These are phyloP conservation scores for Leccinum subgranulosum DNA, from an alignment of 768 basidiomycete species.

Conservation along the genomic window DNA sequence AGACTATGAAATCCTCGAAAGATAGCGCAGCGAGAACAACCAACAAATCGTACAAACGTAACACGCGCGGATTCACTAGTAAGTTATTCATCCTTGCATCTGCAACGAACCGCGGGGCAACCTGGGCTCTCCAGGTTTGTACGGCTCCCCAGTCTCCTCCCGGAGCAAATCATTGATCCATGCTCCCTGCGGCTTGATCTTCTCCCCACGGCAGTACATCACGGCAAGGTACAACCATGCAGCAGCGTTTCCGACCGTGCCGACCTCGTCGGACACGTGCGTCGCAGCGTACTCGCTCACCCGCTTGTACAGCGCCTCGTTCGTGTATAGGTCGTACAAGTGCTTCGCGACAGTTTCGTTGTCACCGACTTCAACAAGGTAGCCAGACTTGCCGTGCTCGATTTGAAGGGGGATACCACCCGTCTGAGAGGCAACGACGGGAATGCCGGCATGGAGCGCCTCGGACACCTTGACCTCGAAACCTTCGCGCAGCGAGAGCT, in stretches of 20 bases:
- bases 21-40: not conserved
- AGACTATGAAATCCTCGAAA: not conserved
- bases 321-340: slow-evolving; percentile 74
- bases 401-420: slow-evolving; percentile 96
- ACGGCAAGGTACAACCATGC: slow-evolving; percentile 71
- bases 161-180: slow-evolving; percentile 84
- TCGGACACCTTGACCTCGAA: slow-evolving; percentile 98
- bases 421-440: slow-evolving; percentile 78
- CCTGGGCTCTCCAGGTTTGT: slow-evolving; percentile 63
- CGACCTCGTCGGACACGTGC: slow-evolving; percentile 81
- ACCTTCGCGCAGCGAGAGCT: slow-evolving; percentile 91
- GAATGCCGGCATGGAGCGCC: slow-evolving; percentile 87
- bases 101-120: slow-evolving; percentile 62
- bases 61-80: not conserved
- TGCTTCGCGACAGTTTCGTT: slow-evolving; percentile 71
- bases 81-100: slow-evolving; percentile 36
- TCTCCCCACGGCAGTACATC: slow-evolving; percentile 73
- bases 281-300: slow-evolving; percentile 68
- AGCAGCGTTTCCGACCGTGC: slow-evolving; percentile 77
- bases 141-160: slow-evolving; percentile 70
- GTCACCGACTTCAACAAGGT: slow-evolving; percentile 75
- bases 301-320: slow-evolving; percentile 59
- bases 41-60: slow-evolving; percentile 9
- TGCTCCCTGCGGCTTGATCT: slow-evolving; percentile 75
- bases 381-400: slow-evolving; percentile 84